Evolutionary conservation across 345 rosid genomes (phyloP).

Genomic region (Abelmoschus esculentus): DNA sequence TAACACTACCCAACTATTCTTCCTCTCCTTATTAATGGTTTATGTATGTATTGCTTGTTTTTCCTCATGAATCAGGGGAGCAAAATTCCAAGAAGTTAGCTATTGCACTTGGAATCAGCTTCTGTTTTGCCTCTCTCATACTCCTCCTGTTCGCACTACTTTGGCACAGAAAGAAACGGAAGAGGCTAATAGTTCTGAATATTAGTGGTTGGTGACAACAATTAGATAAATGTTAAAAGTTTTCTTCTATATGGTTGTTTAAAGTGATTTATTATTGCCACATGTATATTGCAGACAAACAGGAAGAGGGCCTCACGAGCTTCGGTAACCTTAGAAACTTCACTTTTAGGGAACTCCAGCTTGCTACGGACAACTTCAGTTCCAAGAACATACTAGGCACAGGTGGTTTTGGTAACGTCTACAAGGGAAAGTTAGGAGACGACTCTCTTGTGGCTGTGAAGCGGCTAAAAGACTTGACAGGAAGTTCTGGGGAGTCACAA

Average conservation of each 20-base stretch:
- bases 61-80: constrained; percentile 26
- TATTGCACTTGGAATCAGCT: constrained; percentile 59
- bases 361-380: constrained; percentile 73
- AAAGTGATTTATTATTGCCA: neutral
- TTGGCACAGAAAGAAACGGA: constrained; percentile 47
- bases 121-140: constrained; percentile 43
- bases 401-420: constrained; percentile 94
- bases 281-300: constrained; percentile 42
- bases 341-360: constrained; percentile 77
- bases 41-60: neutral
- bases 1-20: neutral
- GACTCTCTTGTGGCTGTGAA: constrained; percentile 78
- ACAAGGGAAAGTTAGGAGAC: constrained; percentile 75
- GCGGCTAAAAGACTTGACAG: constrained; percentile 68
- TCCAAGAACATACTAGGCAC: constrained; percentile 76
- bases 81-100: constrained; percentile 57
- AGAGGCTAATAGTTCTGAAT: constrained; percentile 31
- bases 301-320: constrained; percentile 55
- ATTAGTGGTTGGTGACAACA: constrained; percentile 40
- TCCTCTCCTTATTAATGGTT: neutral
- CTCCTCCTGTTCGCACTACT: constrained; percentile 44
- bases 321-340: constrained; percentile 79
- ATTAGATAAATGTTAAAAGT: neutral
- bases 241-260: neutral
- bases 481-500: constrained; percentile 72